Evolutionary conservation across 768 basidiomycete species (phyloP).

Genomic region (Amanita pallidorosea): DNA sequence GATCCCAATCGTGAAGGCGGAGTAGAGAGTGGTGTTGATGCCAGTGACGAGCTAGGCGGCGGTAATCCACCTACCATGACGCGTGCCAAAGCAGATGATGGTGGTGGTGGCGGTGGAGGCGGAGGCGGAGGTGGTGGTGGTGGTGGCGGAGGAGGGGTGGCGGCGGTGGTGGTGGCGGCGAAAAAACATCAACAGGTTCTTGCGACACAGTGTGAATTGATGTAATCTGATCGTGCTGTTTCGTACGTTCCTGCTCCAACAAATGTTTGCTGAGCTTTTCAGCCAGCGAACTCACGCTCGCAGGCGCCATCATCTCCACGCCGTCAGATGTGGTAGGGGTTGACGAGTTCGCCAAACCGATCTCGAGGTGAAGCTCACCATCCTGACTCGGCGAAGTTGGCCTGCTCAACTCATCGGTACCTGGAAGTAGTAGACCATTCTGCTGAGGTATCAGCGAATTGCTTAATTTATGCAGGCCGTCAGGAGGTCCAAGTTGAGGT

Average conservation of each 20-base stretch:
- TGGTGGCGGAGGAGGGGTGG: conserved; percentile 9
- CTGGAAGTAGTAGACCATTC: conserved; percentile 28
- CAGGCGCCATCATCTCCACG: not conserved
- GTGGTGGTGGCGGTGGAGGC: conserved; percentile 22
- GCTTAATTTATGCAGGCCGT: conserved; percentile 27
- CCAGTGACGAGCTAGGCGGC: conserved; percentile 18
- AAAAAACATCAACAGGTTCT: conserved; percentile 8
- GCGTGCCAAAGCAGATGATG: conserved; percentile 20
- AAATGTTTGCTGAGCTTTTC: conserved; percentile 57
- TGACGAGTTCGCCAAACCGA: conserved; percentile 32
- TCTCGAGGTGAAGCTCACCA: conserved; percentile 51
- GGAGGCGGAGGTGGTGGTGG: conserved; percentile 24
- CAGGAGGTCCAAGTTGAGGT: conserved; percentile 26
- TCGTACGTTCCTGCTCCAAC: conserved; percentile 33
- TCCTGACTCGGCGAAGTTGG: conserved; percentile 30
- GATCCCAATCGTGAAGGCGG: conserved; percentile 24
- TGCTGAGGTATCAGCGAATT: conserved; percentile 30
- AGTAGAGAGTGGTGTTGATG: conserved; percentile 7
- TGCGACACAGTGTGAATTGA: not conserved
- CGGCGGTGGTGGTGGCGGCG: conserved; percentile 8
- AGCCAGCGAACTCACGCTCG: conserved; percentile 33
- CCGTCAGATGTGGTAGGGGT: not conserved
- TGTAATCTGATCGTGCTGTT: conserved; percentile 12
- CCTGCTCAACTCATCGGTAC: conserved; percentile 31
- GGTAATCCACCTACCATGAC: conserved; percentile 7